A percentile compares a stretch with the other conserved stretches of the same genome.
These are phyloP conservation scores for Zhuliangozyma parablackwelliae DNA, from an alignment of 1,139 yeast genomes.

Conservation along the genomic window DNA sequence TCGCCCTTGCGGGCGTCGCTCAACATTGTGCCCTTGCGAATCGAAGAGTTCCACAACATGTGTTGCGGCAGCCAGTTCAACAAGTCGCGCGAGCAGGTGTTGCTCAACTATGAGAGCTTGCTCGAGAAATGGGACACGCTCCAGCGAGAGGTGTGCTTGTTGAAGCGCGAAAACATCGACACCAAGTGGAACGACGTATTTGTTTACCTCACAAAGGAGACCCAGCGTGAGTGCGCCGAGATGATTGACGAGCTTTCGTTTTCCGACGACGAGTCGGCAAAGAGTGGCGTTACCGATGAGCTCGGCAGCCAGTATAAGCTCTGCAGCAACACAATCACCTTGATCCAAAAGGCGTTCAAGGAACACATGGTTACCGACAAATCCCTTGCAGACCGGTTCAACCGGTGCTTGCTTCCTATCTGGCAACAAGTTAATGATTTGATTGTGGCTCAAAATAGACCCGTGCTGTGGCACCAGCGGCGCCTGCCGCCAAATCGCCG, in stretches of 20 bases:
- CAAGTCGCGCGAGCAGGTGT: slow-evolving; percentile 30
- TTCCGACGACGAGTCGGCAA: slow-evolving; percentile 1
- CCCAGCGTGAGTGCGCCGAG: slow-evolving; percentile 23
- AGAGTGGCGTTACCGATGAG: slow-evolving; percentile 12
- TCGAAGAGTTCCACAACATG: slow-evolving; percentile 39
- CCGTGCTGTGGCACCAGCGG: too few relatives aligned
- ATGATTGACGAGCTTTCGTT: slow-evolving; percentile 22
- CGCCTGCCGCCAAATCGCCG: too few relatives aligned
- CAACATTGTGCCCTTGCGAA: slow-evolving; percentile 52
- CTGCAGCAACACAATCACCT: slow-evolving; percentile 30
- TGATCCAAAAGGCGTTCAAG: slow-evolving; percentile 29
- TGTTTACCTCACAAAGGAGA: slow-evolving; percentile 37
- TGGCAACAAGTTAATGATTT: slow-evolving; percentile 30
- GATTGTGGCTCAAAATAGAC: slow-evolving; percentile 3
- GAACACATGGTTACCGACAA: slow-evolving; percentile 21
- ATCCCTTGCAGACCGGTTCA: slow-evolving; percentile 16
- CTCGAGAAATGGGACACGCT: slow-evolving; percentile 38
- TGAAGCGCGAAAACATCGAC: slow-evolving; percentile 47
- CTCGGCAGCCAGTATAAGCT: slow-evolving; percentile 23
- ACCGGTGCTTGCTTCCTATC: slow-evolving; percentile 23
- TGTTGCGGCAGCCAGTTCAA: slow-evolving; percentile 23
- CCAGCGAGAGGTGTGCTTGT: slow-evolving; percentile 28
- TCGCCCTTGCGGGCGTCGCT: slow-evolving; percentile 57
- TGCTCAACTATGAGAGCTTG: slow-evolving; percentile 36
- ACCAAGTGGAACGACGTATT: slow-evolving; percentile 55